Conservation (phyloP, 1,284 basidiomycete genomes). For the Cronartium quercuum region DNA sequence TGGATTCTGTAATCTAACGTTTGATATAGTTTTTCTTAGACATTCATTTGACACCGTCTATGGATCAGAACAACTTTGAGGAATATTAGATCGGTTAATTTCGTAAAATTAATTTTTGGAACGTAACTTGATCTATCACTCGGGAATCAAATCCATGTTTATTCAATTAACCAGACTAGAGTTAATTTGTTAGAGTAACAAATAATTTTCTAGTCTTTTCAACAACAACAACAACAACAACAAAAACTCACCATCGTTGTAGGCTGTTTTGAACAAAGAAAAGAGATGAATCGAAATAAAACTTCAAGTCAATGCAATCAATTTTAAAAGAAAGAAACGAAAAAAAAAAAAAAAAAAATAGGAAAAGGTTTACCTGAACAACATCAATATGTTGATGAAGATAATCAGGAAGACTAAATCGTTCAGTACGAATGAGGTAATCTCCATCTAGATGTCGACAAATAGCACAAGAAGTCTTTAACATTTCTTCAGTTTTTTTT, state of each 20-base stretch:
- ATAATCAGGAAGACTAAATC: slow-evolving; percentile 13
- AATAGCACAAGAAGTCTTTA: slow-evolving; percentile 15
- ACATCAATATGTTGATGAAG: slow-evolving; percentile 33
- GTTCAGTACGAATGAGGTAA: slow-evolving; percentile 19
- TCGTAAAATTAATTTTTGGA: neutral
- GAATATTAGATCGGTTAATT: neutral
- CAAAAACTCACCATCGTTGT: too few relatives aligned
- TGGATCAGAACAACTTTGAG: slow-evolving; percentile 19
- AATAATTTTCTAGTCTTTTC: too few relatives aligned
- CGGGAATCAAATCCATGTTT: neutral
- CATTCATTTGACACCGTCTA: slow-evolving; percentile 17
- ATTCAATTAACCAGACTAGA: slow-evolving; percentile 25
- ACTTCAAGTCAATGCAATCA: too few relatives aligned
- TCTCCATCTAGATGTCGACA: slow-evolving; percentile 18
- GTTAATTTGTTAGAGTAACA: too few relatives aligned
- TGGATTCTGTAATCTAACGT: neutral
- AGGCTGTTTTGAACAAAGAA: too few relatives aligned
- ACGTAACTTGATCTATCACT: slow-evolving; percentile 5
- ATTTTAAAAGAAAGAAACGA: too few relatives aligned
- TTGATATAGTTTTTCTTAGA: slow-evolving; percentile 21
- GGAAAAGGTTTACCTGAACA: slow-evolving; percentile 10
- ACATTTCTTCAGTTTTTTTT: slow-evolving; percentile 21
- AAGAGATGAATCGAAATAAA: too few relatives aligned
- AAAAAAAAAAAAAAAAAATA: neutral
- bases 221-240: too few relatives aligned